Evolutionary conservation across 352 stramenopile genomes (phyloP).

Genomic region (Pythium oligandrum): DNA sequence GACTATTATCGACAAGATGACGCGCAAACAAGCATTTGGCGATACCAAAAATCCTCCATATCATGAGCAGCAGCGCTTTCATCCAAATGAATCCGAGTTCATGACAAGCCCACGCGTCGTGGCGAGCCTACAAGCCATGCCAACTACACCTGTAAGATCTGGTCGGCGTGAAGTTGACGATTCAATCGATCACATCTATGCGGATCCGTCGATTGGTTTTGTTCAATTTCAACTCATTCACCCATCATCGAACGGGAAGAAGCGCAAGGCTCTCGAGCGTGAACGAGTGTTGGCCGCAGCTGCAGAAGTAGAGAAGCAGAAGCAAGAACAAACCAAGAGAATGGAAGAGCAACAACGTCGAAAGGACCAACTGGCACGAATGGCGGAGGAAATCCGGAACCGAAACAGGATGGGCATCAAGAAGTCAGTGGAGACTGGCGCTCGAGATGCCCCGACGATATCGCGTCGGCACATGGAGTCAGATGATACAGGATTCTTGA

Average conservation of each 20-base stretch:
- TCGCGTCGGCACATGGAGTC: background rate
- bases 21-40: too few species aligned
- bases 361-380: conserved; percentile 36
- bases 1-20: too few species aligned
- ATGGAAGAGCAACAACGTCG: conserved; percentile 27
- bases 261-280: conserved; percentile 36
- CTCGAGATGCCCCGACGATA: background rate
- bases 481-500: background rate
- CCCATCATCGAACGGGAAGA: conserved; percentile 18
- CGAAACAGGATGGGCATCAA: conserved; percentile 36
- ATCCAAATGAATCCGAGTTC: too few species aligned
- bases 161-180: conserved; percentile 36
- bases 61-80: too few species aligned
- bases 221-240: conserved; percentile 44
- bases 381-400: conserved; percentile 49
- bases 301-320: conserved; percentile 31
- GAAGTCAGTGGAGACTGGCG: background rate
- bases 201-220: conserved; percentile 44
- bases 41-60: too few species aligned
- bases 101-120: too few species aligned
- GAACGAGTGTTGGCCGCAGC: conserved; percentile 39
- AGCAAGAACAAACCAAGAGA: conserved; percentile 18
- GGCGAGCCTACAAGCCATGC: too few species aligned
- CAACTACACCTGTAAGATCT: background rate
- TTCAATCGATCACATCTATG: conserved; percentile 57